Base-by-base conservation (phyloP, 2,329 filamentous ascomycete species). In the Lachnellula arida region DNA sequence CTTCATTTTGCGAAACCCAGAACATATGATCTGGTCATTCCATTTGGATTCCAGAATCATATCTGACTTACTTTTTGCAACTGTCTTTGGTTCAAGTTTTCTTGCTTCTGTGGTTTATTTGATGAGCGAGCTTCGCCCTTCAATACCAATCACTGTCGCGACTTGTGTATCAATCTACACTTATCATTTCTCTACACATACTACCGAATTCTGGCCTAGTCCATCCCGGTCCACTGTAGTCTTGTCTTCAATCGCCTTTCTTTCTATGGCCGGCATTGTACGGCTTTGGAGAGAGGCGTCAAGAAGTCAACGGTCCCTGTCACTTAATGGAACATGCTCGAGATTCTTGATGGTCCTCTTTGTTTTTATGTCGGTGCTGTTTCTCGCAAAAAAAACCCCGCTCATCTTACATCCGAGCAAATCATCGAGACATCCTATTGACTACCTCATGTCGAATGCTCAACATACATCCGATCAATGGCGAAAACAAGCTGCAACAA, bases 401-500 rank as follows among this genome's bases (percentile, higher is more conserved):
- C 42, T 56, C 15, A 37, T 51, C n/a, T 42, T 17, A 8, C 43
- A 32, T 9, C 9, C 42, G 5, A 51, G 11, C 39, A 43, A 35
- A 34, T 51, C 19, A 25, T 32, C 9, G 19, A 25, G 34, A 14
- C 56, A 62, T 51, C 61, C 61, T 12, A 60, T 63, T 23, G 19
- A 57, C 8, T 34, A 28, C 9, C 54, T 63, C 25, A 57, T 62
- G 11, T 42, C 54, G 7, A 49, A 56, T 37, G 54, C 58, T 12
- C 46, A 48, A 9, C 28, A 19, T 11, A 46, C 34, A 25, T 51
- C 54, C 12, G 22, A 23, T 11, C 15, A 46, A 12, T 64, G 62
- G 62, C 17, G 37, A 19, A 53, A 43, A 14, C 59, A 63, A 51
- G 62, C 62, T 11, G 15, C 43, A n/a, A 23, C 25, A 5, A 63